These are phyloP conservation scores for Lactifluus piperatus DNA, from an alignment of 768 basidiomycete species.

Conservation along the genomic window DNA sequence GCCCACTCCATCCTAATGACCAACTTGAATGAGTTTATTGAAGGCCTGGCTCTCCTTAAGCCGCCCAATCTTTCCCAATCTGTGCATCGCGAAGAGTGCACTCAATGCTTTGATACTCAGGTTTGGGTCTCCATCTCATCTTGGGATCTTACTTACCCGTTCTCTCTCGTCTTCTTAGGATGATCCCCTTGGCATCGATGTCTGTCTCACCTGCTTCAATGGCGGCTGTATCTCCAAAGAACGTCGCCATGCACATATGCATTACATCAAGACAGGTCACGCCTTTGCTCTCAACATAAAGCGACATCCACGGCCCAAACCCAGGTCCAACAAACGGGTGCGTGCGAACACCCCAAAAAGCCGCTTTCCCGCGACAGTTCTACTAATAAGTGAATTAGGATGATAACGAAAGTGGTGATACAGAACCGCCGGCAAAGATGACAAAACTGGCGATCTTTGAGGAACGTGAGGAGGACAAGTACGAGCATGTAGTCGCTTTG, in stretches of 20 bases:
- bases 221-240: constrained; percentile 66
- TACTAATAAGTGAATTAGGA: background rate
- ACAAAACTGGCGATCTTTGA: constrained; percentile 82
- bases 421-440: constrained; percentile 84
- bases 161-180: constrained; percentile 41
- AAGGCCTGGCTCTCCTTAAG: constrained; percentile 38
- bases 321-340: constrained; percentile 42
- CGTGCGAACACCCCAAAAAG: constrained; percentile 31
- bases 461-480: constrained; percentile 85
- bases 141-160: too few relatives aligned
- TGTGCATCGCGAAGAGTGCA: constrained; percentile 90
- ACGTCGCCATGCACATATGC: constrained; percentile 66
- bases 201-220: constrained; percentile 91
- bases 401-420: constrained; percentile 38
- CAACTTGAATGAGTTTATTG: constrained; percentile 33
- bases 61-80: constrained; percentile 58
- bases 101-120: constrained; percentile 95
- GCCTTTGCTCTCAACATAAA: constrained; percentile 71
- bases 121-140: too few relatives aligned
- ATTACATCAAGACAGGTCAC: constrained; percentile 68
- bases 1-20: constrained; percentile 6
- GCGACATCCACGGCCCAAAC: constrained; percentile 54
- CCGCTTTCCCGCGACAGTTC: too few relatives aligned
- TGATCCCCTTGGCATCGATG: constrained; percentile 64
- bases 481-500: constrained; percentile 53